These are phyloP conservation scores for Myxozyma geophila DNA, from an alignment of 805 yeast species.

Conservation along the genomic window DNA sequence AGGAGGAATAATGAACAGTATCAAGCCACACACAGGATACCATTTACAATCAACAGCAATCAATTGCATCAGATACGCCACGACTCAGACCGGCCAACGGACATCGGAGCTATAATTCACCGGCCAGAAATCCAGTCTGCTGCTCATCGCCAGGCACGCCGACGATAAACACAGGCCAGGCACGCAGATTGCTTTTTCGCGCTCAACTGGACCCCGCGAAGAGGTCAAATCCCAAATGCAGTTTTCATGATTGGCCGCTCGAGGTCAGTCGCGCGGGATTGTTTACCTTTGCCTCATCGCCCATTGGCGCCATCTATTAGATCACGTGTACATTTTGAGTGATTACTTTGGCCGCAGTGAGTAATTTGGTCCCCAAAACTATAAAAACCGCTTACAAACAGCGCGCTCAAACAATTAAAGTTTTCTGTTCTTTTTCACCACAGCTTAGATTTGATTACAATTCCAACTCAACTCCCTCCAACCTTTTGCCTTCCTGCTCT, in stretches of 20 bases:
- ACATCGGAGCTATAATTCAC: no score
- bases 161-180: neutral
- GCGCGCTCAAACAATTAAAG: conserved; percentile 4
- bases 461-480: conserved; percentile 1
- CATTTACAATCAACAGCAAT: no score
- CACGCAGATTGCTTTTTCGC: neutral
- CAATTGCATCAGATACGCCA: no score
- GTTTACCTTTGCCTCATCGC: neutral
- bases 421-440: neutral
- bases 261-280: neutral
- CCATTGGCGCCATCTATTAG: neutral
- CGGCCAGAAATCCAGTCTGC: no score
- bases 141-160: neutral
- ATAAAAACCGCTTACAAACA: conserved; percentile 12
- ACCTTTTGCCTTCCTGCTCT: neutral
- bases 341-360: neutral
- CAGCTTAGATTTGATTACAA: neutral
- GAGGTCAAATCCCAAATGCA: neutral
- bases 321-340: neutral
- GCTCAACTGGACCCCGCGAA: neutral
- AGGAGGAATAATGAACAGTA: no score
- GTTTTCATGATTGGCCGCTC: conserved; percentile 6
- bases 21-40: no score
- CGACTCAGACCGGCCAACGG: no score
- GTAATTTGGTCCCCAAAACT: neutral